Evolutionary conservation across 805 yeast species (phyloP), one percentile per base, ranked within the genome.

Genomic region (Candida xiaguanensis): DNA sequence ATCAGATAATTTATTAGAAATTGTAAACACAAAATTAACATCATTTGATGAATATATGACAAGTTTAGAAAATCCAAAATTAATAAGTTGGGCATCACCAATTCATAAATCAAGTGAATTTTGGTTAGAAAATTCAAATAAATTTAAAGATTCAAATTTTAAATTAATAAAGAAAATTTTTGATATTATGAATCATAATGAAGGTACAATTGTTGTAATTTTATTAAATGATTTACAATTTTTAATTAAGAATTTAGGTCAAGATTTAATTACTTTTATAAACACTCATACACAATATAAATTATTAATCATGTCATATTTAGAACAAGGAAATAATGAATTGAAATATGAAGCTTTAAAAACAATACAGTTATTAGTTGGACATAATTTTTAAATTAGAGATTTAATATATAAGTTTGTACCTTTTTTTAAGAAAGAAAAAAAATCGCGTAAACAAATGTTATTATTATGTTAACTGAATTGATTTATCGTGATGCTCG

Each of bases 341-440:
- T 90, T 93, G 49, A 86, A 91, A 58, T 93, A 84, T 58, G 96
- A 91, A 68, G 98, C 98, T 2, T 75, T 93, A 56, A 87, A 86
- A 61, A 89, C 97, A 3, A 87, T 96, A n/a, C 99, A 93, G 68
- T 77, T 82, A 41, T 78, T 93, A 52, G 95, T 93, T 39, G 88
- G 96, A 3, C 88, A 87, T 55, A 74, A 83, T n/a, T 76, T 83
- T 49, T 74, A 66, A 39, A 13, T 11, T 15, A 28, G 16, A 15
- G 18, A 25, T 25, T 25, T 14, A 7, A 28, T 14, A 28, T 28
- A 14, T 54, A 20, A n/a, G n/a, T n/a, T n/a, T n/a, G n/a, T n/a
- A n/a, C n/a, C n/a, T n/a, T n/a, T n/a, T n/a, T n/a, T n/a, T n/a
- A n/a, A n/a, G n/a, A n/a, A n/a, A n/a, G n/a, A 20, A 20, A 20